phyloP scores from a whole-genome alignment of 306 rosid genomes.

The Quercus dentata region DNA sequence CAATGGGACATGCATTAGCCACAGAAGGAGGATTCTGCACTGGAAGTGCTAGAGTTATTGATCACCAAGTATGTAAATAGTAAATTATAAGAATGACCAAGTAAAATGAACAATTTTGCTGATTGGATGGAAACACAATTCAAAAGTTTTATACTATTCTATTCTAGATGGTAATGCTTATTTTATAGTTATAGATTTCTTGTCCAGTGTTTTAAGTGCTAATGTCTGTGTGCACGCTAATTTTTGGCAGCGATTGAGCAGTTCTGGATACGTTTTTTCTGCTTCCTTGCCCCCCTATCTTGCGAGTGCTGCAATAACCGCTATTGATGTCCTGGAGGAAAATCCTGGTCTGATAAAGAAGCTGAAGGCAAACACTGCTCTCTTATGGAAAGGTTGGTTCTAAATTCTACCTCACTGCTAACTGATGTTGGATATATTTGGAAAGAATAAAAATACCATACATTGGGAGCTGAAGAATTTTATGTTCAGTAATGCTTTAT shows the following conservation, averaged over 20 bases:
- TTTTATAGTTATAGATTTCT: conserved; percentile 17
- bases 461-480: not conserved
- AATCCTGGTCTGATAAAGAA: conserved; percentile 67
- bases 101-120: not conserved
- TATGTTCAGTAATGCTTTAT: not conserved
- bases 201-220: conserved; percentile 16
- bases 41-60: conserved; percentile 87
- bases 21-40: conserved; percentile 99
- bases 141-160: not conserved
- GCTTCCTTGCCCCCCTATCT: conserved; percentile 99
- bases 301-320: conserved; percentile 86
- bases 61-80: conserved; percentile 78
- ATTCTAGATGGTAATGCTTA: conserved; percentile 14
- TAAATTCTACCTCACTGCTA: conserved; percentile 27
- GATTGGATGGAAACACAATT: not conserved
- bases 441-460: not conserved
- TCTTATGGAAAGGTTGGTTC: conserved; percentile 66
- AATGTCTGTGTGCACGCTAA: conserved; percentile 18
- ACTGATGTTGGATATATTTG: not conserved
- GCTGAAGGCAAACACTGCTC: conserved; percentile 62
- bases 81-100: conserved; percentile 15
- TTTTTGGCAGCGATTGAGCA: conserved; percentile 81
- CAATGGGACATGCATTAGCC: conserved; percentile 97
- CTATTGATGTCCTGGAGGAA: conserved; percentile 82
- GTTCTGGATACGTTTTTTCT: conserved; percentile 96